Evolutionary conservation across 2,329 filamentous ascomycete species (phyloP).

Genomic region (Fusarium chaquense): DNA sequence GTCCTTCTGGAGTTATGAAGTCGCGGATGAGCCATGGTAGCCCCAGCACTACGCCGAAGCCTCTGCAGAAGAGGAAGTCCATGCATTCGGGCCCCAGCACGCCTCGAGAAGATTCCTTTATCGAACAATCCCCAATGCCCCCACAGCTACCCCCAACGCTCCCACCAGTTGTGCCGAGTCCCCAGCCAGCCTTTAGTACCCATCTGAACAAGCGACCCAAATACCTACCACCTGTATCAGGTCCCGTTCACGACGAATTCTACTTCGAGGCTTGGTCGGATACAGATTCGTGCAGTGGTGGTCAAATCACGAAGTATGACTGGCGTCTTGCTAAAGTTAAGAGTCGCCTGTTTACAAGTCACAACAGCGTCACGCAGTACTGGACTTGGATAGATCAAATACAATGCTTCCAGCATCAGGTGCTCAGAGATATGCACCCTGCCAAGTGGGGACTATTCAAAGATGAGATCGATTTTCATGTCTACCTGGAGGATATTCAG

Average conservation of each 20-base stretch:
- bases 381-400: slow-evolving; percentile 63
- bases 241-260: slow-evolving; percentile 54
- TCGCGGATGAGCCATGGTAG: slow-evolving; percentile 47
- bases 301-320: slow-evolving; percentile 60
- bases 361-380: slow-evolving; percentile 64
- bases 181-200: slow-evolving; percentile 27
- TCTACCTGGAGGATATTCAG: slow-evolving; percentile 60
- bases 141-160: slow-evolving; percentile 25
- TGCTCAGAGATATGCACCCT: slow-evolving; percentile 60
- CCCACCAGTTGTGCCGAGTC: slow-evolving; percentile 4
- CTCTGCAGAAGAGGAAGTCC: slow-evolving; percentile 52
- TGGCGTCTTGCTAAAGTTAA: slow-evolving; percentile 67
- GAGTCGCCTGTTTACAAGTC: slow-evolving; percentile 60
- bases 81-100: slow-evolving; percentile 49
- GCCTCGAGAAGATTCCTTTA: slow-evolving; percentile 46
- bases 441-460: slow-evolving; percentile 63
- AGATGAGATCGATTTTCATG: slow-evolving; percentile 63
- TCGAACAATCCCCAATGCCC: slow-evolving; percentile 47
- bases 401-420: slow-evolving; percentile 65
- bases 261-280: slow-evolving; percentile 63
- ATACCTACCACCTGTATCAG: slow-evolving; percentile 34
- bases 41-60: slow-evolving; percentile 43
- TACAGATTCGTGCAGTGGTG: slow-evolving; percentile 62
- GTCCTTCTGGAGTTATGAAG: slow-evolving; percentile 62
- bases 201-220: slow-evolving; percentile 47